Evolutionary conservation across 176 grass and related monocot species (phyloP).

Genomic region (Dendrocalamus sinicus): DNA sequence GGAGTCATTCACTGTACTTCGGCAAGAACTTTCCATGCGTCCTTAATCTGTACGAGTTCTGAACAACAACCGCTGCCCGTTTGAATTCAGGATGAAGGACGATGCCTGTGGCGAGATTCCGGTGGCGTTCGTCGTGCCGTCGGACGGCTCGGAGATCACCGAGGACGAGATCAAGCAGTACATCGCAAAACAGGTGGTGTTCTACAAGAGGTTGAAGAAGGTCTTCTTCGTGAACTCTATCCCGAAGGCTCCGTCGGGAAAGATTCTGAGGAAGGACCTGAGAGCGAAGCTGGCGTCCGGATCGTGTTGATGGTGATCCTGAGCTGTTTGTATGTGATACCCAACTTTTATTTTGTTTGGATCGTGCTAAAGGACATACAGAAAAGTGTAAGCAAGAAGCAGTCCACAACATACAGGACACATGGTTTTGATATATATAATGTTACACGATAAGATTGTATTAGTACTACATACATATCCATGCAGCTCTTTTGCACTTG

Average conservation of each 20-base stretch:
- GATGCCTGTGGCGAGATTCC: conserved; percentile 77
- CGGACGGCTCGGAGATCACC: conserved; percentile 45
- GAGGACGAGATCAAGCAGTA: conserved; percentile 91
- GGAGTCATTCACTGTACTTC: neutral
- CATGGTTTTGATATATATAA: neutral
- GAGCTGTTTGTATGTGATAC: neutral
- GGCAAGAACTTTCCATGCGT: neutral
- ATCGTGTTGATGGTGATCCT: conserved; percentile 24
- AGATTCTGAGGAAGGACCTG: conserved; percentile 90
- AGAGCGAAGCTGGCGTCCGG: conserved; percentile 62
- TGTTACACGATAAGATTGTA: neutral
- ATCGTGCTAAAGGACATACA: neutral
- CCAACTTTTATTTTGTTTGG: conserved; percentile 2
- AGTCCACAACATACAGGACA: conserved; percentile 15
- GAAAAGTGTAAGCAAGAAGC: conserved; percentile 2
- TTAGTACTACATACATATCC: neutral
- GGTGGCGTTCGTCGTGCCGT: conserved; percentile 69
- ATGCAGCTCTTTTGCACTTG: too few species aligned
- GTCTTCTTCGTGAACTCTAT: conserved; percentile 72
- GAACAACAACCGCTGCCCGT: neutral
- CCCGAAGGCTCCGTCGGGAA: conserved; percentile 83
- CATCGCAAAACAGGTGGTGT: conserved; percentile 78
- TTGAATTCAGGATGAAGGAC: conserved; percentile 64
- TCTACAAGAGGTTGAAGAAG: conserved; percentile 83
- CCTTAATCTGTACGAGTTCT: neutral